Base-by-base conservation (phyloP, 2,329 filamentous ascomycete genomes). In the Orbilia ellipsospora region DNA sequence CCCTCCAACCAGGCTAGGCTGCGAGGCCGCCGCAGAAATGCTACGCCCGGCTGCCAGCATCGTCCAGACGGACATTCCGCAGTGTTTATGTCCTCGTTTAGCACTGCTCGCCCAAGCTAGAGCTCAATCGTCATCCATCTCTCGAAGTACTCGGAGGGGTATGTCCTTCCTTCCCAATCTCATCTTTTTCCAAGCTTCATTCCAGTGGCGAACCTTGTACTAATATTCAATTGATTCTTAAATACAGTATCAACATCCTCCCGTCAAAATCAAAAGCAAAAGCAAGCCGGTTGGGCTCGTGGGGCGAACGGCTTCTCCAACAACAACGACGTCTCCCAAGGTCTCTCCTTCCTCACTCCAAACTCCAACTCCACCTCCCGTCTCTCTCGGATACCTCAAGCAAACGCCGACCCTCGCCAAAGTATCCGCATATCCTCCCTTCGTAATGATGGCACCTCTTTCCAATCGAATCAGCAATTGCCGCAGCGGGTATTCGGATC, bases 401-500 rank as follows among this genome's bases (percentile, higher is more conserved):
- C 16, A 6, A 52, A 26, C 55, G 52, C 52, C 44, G 55, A 68
- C 18, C 54, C 54, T 26, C 64, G 54, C 26, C 20, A 40, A 2
- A 55, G 44, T 4, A 42, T 28, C 12, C 23, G 52, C 42, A 68
- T 68, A 12, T 52, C 54, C 26, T 52, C 64, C 18, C 64, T 68
- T 16, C 64, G 64, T 20, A 54, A 68, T 40, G 64, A 68, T 44
- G 64, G 64, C 28, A 52, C 54, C 15, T 68, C 64, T n/a, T 68
- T 26, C 55, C 52, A 36, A 10, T 42, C 23, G 6, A 18, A 7
- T 42, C 15, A 36, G 8, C 31, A 36, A 36, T 36, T 36, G 31
- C 31, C 31, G 31, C 31, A 36, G 31, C 31, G 5, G 31, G 8
- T 36, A 36, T 36, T 36, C 8, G 31, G 31, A 36, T 36, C 26